Base-by-base conservation (phyloP, 495 filamentous ascomycete species). In the Aspergillus steynii region DNA sequence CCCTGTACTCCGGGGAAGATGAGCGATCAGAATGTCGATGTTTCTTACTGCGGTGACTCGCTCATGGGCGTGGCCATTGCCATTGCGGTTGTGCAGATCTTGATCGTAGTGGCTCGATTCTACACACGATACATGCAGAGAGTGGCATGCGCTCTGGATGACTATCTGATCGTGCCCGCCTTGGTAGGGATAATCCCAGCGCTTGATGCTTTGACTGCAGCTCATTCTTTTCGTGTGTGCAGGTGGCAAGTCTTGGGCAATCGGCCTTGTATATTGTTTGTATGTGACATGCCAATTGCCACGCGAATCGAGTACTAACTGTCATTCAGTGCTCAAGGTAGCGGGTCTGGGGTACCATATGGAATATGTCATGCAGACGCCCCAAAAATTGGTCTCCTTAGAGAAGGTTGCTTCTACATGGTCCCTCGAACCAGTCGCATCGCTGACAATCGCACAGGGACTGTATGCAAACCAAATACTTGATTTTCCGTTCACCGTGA, bases 91-190 rank as follows among this genome's bases (percentile, higher is more conserved):
- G 14, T 69, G 3, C 69, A 71, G 58, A 58, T 70, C 14, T 5
- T 70, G 8, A 59, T 71, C 37, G 62, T 75, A 5, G 57, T 31
- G 3, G 72, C 69, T n/a, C 69, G 72, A n/a, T 66, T 74, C 37
- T 61, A 65, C 53, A 70, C 72, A 53, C 65, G 73, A 48, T 64
- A 62, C 49, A 42, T 71, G 34, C 67, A 66, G 48, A 65, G 63
- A 57, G 47, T 66, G 7, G 46, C 55, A 4, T 48, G 63, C 32
- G 62, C 59, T 1, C n/a, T 64, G 12, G 73, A 76, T 62, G 73
- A 76, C 37, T 70, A 70, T 48, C 65, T 74, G 31, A 65, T 76
- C 8, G 34, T 72, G 7, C 47, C 64, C 49, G 70, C 72, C 25
- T 57, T 68, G 56, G 71, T 72, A 52, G 20, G 20, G 20, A 20